Conservation (phyloP, 2,329 filamentous ascomycete genomes). For the Calycina herbarum region DNA sequence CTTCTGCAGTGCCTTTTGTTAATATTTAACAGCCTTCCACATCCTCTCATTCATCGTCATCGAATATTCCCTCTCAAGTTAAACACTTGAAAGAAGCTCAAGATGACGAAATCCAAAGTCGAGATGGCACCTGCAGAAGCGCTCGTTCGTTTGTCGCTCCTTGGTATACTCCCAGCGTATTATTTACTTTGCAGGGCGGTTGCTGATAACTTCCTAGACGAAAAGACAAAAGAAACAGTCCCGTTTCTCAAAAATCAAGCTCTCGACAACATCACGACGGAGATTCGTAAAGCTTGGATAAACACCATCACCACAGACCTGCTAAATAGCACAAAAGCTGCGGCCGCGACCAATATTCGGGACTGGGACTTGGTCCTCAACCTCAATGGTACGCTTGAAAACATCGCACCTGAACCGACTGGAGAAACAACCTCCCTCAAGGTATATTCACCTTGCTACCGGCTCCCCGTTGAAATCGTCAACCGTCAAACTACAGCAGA, state of each 20-base stretch:
- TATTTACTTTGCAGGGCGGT: not conserved
- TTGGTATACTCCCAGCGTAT: not conserved
- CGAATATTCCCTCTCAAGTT: too few species aligned
- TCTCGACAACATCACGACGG: not conserved
- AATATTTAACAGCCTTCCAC: too few species aligned
- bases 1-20: too few species aligned
- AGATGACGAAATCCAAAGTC: not conserved
- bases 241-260: not conserved
- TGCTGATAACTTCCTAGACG: not conserved
- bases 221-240: not conserved
- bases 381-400: constrained; percentile 21
- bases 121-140: not conserved
- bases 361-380: constrained; percentile 23
- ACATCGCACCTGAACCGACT: constrained; percentile 8
- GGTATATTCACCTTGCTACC: constrained; percentile 22
- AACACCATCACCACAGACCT: not conserved
- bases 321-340: not conserved
- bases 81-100: not conserved
- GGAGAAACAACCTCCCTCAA: constrained; percentile 3
- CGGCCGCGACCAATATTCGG: constrained; percentile 10
- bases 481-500: constrained; percentile 11
- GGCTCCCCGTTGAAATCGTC: constrained; percentile 15
- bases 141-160: not conserved
- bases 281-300: not conserved
- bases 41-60: too few species aligned